phyloP scores from a whole-genome alignment of 1,284 basidiomycete genomes.

The Inonotus obliquus region DNA sequence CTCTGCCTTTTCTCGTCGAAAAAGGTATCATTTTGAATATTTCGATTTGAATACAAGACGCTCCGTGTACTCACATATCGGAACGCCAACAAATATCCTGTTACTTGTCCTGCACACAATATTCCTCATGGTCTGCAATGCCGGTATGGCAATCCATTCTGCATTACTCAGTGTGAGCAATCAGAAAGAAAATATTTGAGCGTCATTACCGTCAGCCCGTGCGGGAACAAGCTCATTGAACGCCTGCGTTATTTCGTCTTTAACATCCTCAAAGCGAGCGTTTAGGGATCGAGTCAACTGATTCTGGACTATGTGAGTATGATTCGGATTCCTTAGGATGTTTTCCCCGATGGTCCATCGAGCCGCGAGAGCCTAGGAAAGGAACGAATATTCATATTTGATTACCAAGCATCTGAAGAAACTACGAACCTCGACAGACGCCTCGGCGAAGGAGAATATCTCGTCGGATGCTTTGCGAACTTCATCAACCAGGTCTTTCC shows the following conservation, averaged over 20 bases:
- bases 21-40: neutral
- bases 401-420: neutral
- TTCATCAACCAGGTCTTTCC: conserved; percentile 28
- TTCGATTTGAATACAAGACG: neutral
- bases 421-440: conserved; percentile 24
- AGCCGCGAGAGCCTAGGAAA: conserved; percentile 7
- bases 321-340: conserved; percentile 21
- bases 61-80: conserved; percentile 30
- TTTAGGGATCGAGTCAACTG: conserved; percentile 26
- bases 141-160: conserved; percentile 36
- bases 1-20: conserved; percentile 30
- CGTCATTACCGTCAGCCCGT: conserved; percentile 17
- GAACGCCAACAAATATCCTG: conserved; percentile 37
- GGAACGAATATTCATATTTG: too few relatives aligned
- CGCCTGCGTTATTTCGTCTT: conserved; percentile 25
- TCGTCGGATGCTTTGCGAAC: conserved; percentile 31
- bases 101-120: conserved; percentile 38
- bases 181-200: neutral
- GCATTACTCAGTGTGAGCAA: neutral
- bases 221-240: conserved; percentile 23
- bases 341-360: conserved; percentile 19
- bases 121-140: conserved; percentile 31
- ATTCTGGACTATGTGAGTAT: conserved; percentile 23
- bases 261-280: conserved; percentile 22
- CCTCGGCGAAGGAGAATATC: conserved; percentile 25